Conservation (phyloP, 306 rosid genomes). For the Cicer bijugum region DNA sequence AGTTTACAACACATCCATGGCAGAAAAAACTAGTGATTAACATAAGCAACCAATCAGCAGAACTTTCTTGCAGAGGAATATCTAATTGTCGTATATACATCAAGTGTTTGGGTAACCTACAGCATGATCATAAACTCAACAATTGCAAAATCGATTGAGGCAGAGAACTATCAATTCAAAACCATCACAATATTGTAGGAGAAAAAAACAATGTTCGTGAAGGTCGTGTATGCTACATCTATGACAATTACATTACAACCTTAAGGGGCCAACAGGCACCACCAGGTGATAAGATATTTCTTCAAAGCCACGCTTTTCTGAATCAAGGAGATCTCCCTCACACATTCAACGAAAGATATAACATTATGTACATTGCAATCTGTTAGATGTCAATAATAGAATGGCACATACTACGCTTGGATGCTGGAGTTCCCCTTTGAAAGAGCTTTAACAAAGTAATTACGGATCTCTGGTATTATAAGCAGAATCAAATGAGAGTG, state of each 20-base stretch:
- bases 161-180: constrained; percentile 37
- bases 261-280: constrained; percentile 44
- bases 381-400: constrained; percentile 65
- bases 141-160: constrained; percentile 41
- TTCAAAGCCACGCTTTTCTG: constrained; percentile 52
- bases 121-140: constrained; percentile 39
- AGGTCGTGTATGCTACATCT: constrained; percentile 51
- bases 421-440: constrained; percentile 63
- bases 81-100: constrained; percentile 43
- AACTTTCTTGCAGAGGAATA: constrained; percentile 40
- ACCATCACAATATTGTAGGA: constrained; percentile 52
- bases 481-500: constrained; percentile 70
- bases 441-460: constrained; percentile 77
- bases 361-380: constrained; percentile 78
- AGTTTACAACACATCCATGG: constrained; percentile 36
- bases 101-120: constrained; percentile 31
- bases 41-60: constrained; percentile 14
- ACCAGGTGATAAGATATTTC: constrained; percentile 45
- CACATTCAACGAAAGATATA: constrained; percentile 49
- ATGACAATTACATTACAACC: constrained; percentile 46
- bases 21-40: neutral
- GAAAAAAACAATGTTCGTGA: constrained; percentile 47
- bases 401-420: constrained; percentile 53
- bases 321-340: constrained; percentile 51
- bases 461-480: constrained; percentile 72